phyloP scores from a whole-genome alignment of 2,329 filamentous ascomycete genomes.

The Trichoderma sp. region DNA sequence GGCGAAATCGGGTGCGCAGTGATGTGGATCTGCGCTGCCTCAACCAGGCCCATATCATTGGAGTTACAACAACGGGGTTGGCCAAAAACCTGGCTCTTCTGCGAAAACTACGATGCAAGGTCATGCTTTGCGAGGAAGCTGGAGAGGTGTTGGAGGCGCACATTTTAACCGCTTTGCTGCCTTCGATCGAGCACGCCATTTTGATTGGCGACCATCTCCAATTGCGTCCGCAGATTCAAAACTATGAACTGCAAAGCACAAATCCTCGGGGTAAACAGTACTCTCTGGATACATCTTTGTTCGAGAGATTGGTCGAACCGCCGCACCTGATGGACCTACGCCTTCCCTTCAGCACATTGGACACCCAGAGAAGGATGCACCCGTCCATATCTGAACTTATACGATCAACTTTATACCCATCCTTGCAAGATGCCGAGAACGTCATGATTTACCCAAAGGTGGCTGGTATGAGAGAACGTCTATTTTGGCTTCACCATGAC shows the following conservation, averaged over 20 bases:
- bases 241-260: slow-evolving; percentile 52
- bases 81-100: slow-evolving; percentile 53
- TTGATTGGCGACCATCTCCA: slow-evolving; percentile 63
- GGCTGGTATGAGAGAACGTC: slow-evolving; percentile 48
- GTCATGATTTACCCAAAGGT: slow-evolving; percentile 36
- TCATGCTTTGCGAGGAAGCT: slow-evolving; percentile 66
- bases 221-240: slow-evolving; percentile 56
- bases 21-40: slow-evolving; percentile 33
- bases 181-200: slow-evolving; percentile 58
- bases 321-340: slow-evolving; percentile 23
- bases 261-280: slow-evolving; percentile 48
- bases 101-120: slow-evolving; percentile 48
- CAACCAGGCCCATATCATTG: slow-evolving; percentile 32
- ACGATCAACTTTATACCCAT: slow-evolving; percentile 54
- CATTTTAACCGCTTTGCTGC: slow-evolving; percentile 56
- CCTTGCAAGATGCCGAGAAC: slow-evolving; percentile 48
- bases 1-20: slow-evolving; percentile 18
- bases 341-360: slow-evolving; percentile 40
- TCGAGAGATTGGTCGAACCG: slow-evolving; percentile 54
- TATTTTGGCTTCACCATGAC: slow-evolving; percentile 63
- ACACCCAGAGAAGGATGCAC: slow-evolving; percentile 64
- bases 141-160: slow-evolving; percentile 67
- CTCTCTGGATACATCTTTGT: slow-evolving; percentile 57
- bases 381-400: slow-evolving; percentile 60
- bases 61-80: slow-evolving; percentile 57